Evolutionary conservation across 2,329 filamentous ascomycete genomes (phyloP).

Genomic region (Botrytis sinoallii): DNA sequence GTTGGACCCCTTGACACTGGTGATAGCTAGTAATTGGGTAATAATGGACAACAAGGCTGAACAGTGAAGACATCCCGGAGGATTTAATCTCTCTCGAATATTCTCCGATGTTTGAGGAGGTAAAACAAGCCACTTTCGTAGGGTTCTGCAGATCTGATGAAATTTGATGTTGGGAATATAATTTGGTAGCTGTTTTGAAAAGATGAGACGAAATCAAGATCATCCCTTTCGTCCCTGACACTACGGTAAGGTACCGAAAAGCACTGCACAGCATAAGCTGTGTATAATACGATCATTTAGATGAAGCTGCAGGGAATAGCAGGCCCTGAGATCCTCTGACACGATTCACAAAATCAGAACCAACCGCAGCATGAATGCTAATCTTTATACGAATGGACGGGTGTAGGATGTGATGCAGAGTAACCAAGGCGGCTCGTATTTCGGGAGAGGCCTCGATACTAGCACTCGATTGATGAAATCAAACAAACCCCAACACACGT

Average conservation of each 20-base stretch:
- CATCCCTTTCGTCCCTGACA: slow-evolving; percentile 17
- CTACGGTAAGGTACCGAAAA: slow-evolving; percentile 12
- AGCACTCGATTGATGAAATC: not conserved
- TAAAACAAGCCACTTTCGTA: slow-evolving; percentile 17
- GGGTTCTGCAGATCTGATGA: slow-evolving; percentile 9
- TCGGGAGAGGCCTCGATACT: not conserved
- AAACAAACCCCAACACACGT: not conserved
- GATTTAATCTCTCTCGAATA: slow-evolving; percentile 18
- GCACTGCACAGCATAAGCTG: not conserved
- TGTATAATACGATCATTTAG: not conserved
- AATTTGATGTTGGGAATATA: not conserved
- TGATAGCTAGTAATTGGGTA: slow-evolving; percentile 7
- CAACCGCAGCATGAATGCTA: not conserved
- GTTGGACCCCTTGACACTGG: slow-evolving; percentile 19
- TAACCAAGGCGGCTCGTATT: slow-evolving; percentile 9
- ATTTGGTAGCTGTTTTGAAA: slow-evolving; percentile 18
- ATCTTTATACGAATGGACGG: not conserved
- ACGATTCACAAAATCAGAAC: not conserved
- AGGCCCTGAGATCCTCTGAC: not conserved
- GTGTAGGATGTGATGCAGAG: not conserved
- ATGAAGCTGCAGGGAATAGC: not conserved
- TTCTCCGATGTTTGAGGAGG: slow-evolving; percentile 18
- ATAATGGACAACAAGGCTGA: slow-evolving; percentile 18
- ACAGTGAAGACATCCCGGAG: not conserved
- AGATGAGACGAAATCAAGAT: slow-evolving; percentile 20